These are phyloP conservation scores for Digitaria exilis DNA, from an alignment of 202 grass and related monocot genomes.

Conservation along the genomic window DNA sequence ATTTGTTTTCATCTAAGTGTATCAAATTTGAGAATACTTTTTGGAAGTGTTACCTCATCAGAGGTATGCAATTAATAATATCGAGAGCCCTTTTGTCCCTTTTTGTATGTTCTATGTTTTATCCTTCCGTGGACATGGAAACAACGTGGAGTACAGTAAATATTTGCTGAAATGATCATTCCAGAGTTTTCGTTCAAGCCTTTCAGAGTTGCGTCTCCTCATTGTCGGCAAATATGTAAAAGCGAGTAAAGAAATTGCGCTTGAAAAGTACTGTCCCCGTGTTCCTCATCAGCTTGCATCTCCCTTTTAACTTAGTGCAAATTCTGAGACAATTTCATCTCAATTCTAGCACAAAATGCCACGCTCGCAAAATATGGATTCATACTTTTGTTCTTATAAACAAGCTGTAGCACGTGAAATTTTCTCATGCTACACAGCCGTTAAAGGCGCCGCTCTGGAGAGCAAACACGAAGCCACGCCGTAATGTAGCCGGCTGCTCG, in stretches of 20 bases:
- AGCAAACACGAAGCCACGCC: no score
- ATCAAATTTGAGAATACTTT: conserved; percentile 19
- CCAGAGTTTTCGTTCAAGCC: background rate
- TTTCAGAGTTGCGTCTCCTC: no score
- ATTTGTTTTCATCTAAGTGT: conserved; percentile 26
- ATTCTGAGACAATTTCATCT: background rate
- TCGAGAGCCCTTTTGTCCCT: background rate
- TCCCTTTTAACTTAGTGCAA: background rate
- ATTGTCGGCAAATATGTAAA: background rate
- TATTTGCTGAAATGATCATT: no score
- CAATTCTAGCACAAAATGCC: background rate
- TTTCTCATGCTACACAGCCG: background rate
- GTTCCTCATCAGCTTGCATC: background rate
- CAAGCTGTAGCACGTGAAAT: background rate
- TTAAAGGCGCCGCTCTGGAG: background rate
- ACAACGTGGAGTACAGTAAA: background rate
- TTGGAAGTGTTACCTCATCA: conserved; percentile 21
- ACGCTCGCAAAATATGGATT: background rate
- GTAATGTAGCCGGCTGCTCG: no score
- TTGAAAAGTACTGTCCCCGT: background rate
- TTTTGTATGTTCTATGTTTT: background rate
- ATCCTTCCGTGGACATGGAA: background rate
- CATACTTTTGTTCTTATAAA: background rate
- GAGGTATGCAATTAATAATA: conserved; percentile 33
- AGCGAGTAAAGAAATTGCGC: background rate